Base-by-base conservation (phyloP, 352 stramenopile species). In the Globisporangium yorkense region DNA sequence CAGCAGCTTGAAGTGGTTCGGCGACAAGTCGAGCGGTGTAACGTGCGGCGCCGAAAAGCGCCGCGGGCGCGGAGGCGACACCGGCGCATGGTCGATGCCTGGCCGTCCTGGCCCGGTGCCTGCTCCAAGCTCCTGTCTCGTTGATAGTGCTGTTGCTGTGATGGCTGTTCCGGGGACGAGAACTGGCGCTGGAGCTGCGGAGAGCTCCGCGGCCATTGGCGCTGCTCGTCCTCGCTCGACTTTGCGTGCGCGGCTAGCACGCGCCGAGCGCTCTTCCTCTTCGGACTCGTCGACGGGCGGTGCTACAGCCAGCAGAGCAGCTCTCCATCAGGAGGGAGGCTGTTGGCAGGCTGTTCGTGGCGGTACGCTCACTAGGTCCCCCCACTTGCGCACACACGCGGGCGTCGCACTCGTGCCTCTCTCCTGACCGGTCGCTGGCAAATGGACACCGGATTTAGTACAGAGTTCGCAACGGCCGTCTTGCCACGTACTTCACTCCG, bases 1-100 rank as follows among this genome's bases (percentile, higher is more conserved):
- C 7, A 99, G 73, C 50, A 99, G 63, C 56, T 97, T 94, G 72
- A 97, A 97, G 68, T 99, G 96, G 68, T 98, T 98, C 56, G 97
- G 74, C 51, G 92, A 96, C 13, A 98, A 70, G 31, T 94, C 70
- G 3, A 56, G 41, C 8, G 65, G 62, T 24, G 33, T 61, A 24
- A 55, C 49, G 33, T 41, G 43, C 16, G 37, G 31, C 51, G 16
- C 4, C 9, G 27, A 41, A 29, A 12, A 58, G 21, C 46, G 37
- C 40, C 5, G n/a, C 18, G 21, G 49, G 49, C 48, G 49, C 27
- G 20, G 24, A 27, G 10, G 37, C 27, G 13, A 43, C 54, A 35
- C n/a, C 13, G n/a, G 33, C n/a, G 18, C 10, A 15, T 31, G 13
- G 5, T 46, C 40, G 40, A 18, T 1, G 15, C 9, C 16, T 46